These are phyloP conservation scores for Penicillium sp. DNA, from an alignment of 2,329 filamentous ascomycete species.

Conservation along the genomic window DNA sequence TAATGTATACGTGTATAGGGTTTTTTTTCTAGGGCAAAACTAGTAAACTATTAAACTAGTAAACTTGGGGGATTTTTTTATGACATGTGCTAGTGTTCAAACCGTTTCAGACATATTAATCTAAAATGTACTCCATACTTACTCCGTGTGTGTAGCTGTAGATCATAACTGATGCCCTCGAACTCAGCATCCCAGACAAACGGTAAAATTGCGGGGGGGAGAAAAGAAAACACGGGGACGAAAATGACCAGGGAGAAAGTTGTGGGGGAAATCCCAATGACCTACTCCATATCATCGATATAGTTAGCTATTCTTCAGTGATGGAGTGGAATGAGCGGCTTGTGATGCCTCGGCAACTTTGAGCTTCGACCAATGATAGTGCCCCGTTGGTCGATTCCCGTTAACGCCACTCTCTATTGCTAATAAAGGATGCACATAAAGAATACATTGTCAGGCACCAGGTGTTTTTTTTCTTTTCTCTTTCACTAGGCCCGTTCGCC, in stretches of 20 bases:
- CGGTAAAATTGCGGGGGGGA: background rate
- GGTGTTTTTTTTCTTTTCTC: too few relatives aligned
- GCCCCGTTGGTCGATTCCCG: background rate
- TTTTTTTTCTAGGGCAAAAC: background rate
- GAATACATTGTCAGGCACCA: background rate
- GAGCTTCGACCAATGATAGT: slow-evolving; percentile 12
- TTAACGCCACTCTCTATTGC: background rate
- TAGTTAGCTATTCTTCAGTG: background rate
- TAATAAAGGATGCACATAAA: slow-evolving; percentile 1
- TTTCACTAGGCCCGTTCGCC: background rate
- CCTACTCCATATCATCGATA: background rate
- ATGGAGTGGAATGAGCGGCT: background rate
- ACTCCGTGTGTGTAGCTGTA: background rate
- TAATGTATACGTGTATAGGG: background rate
- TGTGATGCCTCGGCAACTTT: slow-evolving; percentile 22
- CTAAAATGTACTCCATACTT: background rate
- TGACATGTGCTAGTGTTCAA: background rate
- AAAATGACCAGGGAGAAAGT: background rate
- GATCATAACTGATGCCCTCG: background rate
- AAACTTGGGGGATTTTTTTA: background rate
- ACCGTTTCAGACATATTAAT: background rate
- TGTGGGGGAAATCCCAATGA: slow-evolving; percentile 1
- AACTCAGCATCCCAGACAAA: background rate
- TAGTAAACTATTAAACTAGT: background rate
- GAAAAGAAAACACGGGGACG: background rate